Conservation (phyloP, 345 rosid genomes). For the Hibiscus trionum region DNA sequence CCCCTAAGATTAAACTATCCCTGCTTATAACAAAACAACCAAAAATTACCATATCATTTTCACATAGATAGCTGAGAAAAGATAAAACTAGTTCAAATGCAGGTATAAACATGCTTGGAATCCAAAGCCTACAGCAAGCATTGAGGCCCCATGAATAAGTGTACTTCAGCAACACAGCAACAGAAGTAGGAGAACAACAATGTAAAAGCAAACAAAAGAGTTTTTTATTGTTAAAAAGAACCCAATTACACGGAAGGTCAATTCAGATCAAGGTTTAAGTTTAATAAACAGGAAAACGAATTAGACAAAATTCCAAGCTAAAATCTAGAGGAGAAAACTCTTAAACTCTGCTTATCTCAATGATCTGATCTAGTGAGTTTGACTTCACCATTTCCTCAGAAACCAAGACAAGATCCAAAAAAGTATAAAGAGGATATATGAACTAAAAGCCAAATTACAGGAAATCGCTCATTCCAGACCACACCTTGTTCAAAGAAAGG, state of each 20-base stretch:
- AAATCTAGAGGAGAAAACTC: neutral
- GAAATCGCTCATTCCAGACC: slow-evolving; percentile 13
- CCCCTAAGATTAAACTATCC: slow-evolving; percentile 3
- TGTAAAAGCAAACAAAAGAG: neutral
- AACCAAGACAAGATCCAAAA: slow-evolving; percentile 26
- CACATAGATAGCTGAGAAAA: neutral
- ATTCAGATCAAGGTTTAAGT: slow-evolving; percentile 1
- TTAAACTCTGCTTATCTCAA: slow-evolving; percentile 5
- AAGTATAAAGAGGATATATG: neutral
- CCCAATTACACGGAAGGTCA: neutral
- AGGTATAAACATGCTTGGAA: neutral
- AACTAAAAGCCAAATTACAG: slow-evolving; percentile 9
- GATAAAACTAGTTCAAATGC: slow-evolving; percentile 2
- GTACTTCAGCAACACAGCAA: neutral
- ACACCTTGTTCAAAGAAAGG: slow-evolving; percentile 27
- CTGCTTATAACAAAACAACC: neutral
- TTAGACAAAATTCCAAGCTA: neutral
- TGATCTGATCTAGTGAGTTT: slow-evolving; percentile 10
- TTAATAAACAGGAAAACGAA: neutral
- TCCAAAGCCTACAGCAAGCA: neutral
- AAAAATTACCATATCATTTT: slow-evolving; percentile 3
- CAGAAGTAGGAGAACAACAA: neutral
- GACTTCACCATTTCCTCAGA: slow-evolving; percentile 7
- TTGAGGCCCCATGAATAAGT: neutral
- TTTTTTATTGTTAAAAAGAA: neutral